Evolutionary conservation across 805 yeast species (phyloP).

Genomic region (Isabelozyma pseudorhagii): DNA sequence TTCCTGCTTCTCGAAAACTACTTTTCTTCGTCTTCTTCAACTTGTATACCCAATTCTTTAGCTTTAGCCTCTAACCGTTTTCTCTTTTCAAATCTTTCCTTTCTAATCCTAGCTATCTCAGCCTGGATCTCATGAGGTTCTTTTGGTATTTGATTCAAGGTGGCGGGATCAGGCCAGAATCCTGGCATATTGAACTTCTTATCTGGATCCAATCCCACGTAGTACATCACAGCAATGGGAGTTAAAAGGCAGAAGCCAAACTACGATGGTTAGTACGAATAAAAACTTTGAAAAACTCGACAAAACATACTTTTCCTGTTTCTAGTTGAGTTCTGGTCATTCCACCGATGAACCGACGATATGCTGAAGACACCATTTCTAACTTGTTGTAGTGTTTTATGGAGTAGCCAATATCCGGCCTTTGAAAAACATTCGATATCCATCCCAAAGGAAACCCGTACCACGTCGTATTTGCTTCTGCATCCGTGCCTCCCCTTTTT

Average conservation of each 20-base stretch:
- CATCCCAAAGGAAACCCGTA: conserved; percentile 1
- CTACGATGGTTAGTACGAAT: conserved; percentile 23
- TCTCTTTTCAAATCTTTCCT: conserved; percentile 72
- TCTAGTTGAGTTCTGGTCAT: conserved; percentile 43
- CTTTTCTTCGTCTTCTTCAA: conserved; percentile 21
- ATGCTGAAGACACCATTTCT: conserved; percentile 6
- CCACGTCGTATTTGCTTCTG: neutral
- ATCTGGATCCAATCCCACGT: conserved; percentile 88
- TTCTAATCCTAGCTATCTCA: conserved; percentile 82
- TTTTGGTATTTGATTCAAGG: conserved; percentile 86
- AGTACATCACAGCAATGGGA: conserved; percentile 91
- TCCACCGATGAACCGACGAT: conserved; percentile 31
- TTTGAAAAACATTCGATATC: neutral
- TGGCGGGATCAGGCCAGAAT: conserved; percentile 95
- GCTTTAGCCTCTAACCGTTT: conserved; percentile 70
- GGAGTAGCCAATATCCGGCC: neutral
- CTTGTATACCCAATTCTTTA: conserved; percentile 62
- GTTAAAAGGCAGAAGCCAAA: conserved; percentile 82
- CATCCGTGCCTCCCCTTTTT: neutral
- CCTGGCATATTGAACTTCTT: conserved; percentile 87
- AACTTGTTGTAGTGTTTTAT: neutral
- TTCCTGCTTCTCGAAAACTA: neutral
- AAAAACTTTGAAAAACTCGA: neutral
- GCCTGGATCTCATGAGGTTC: conserved; percentile 90
- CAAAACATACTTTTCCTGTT: conserved; percentile 37